Conservation (phyloP, 306 rosid genomes). For the Cucumis hystrix region DNA sequence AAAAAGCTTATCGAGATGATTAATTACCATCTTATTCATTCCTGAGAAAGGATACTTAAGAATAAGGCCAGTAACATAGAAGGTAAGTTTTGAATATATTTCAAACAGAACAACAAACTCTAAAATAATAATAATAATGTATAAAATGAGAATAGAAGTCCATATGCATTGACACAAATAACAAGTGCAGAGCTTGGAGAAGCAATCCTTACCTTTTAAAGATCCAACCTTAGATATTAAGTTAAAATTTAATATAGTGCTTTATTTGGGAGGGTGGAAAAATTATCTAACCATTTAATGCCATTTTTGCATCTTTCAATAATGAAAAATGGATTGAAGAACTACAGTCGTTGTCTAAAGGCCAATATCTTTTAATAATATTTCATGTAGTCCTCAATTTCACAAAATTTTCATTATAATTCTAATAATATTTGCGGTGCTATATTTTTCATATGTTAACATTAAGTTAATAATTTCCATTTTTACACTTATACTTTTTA, state of each 20-base stretch:
- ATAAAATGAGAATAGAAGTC: not conserved
- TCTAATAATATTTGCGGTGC: not conserved
- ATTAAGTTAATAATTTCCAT: not conserved
- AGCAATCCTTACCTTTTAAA: not conserved
- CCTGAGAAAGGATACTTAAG: constrained; percentile 21
- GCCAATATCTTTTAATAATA: too few relatives aligned
- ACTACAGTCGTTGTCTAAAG: not conserved
- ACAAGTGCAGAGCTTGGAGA: not conserved
- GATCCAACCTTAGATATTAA: not conserved
- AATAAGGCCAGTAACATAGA: not conserved
- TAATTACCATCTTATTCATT: constrained; percentile 96
- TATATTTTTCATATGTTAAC: not conserved
- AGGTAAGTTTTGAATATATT: not conserved
- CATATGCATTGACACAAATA: not conserved
- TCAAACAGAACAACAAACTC: not conserved
- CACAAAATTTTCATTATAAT: too few relatives aligned
- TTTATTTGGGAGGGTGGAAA: not conserved
- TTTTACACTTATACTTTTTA: not conserved
- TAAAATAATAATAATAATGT: not conserved
- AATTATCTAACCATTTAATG: not conserved
- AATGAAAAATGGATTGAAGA: not conserved
- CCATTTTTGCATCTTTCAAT: not conserved
- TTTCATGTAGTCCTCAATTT: too few relatives aligned
- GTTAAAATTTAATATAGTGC: not conserved
- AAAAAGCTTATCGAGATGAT: constrained; percentile 89